phyloP scores from a whole-genome alignment of 345 rosid species.

The Camelina sativa region DNA sequence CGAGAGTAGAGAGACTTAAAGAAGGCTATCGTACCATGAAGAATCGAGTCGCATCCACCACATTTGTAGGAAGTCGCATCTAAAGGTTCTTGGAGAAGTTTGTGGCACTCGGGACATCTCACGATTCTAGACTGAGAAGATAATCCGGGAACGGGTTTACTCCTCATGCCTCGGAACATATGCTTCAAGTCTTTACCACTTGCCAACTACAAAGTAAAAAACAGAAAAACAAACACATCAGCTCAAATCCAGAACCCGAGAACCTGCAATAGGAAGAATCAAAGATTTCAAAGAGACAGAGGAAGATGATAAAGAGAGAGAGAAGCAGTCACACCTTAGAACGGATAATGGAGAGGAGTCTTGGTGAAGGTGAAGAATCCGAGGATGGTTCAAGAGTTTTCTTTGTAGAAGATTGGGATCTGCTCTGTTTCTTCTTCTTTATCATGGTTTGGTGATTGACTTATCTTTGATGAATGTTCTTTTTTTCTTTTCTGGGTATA shows the following conservation, averaged over 20 bases:
- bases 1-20: slow-evolving; percentile 7
- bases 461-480: slow-evolving; percentile 24
- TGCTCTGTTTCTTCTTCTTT: slow-evolving; percentile 45
- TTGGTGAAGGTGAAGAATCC: slow-evolving; percentile 45
- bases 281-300: not conserved
- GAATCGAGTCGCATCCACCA: slow-evolving; percentile 63
- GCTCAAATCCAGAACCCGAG: slow-evolving; percentile 21
- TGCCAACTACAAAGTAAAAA: slow-evolving; percentile 23
- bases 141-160: slow-evolving; percentile 43
- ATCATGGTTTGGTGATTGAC: slow-evolving; percentile 41
- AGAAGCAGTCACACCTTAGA: slow-evolving; percentile 43
- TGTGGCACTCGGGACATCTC: slow-evolving; percentile 67
- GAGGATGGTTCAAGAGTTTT: slow-evolving; percentile 32
- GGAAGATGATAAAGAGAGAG: slow-evolving; percentile 22
- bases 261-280: not conserved
- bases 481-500: slow-evolving; percentile 12
- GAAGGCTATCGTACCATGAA: slow-evolving; percentile 55
- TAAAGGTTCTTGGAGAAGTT: slow-evolving; percentile 64
- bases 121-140: slow-evolving; percentile 62
- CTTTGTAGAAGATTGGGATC: slow-evolving; percentile 39
- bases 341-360: slow-evolving; percentile 41
- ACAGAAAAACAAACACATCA: slow-evolving; percentile 14
- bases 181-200: slow-evolving; percentile 45
- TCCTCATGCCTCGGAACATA: slow-evolving; percentile 40
- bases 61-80: slow-evolving; percentile 61